These are phyloP conservation scores for Macrotyloma uniflorum DNA, from an alignment of 306 rosid genomes.

Conservation along the genomic window DNA sequence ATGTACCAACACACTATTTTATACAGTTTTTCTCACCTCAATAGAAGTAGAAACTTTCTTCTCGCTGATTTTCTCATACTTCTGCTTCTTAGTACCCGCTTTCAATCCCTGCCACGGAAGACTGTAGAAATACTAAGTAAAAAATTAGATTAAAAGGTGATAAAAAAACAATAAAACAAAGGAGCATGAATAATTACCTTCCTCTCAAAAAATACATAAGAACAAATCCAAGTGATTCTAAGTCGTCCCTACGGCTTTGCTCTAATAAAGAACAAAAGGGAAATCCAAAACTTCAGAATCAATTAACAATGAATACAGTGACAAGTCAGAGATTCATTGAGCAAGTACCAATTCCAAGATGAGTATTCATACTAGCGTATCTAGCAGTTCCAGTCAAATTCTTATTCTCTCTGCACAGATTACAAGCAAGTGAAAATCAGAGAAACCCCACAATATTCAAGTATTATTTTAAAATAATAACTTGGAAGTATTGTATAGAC, in stretches of 20 bases:
- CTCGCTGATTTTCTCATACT: slow-evolving; percentile 97
- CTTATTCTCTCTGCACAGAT: slow-evolving; percentile 80
- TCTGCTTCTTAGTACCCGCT: slow-evolving; percentile 96
- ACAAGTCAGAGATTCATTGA: slow-evolving; percentile 32
- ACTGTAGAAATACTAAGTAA: slow-evolving; percentile 56
- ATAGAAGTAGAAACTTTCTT: slow-evolving; percentile 91
- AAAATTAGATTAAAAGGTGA: slow-evolving; percentile 19
- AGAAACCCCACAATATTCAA: slow-evolving; percentile 13
- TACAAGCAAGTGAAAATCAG: slow-evolving; percentile 36
- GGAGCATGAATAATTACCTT: slow-evolving; percentile 57
- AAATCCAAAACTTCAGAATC: slow-evolving; percentile 41
- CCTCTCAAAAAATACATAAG: slow-evolving; percentile 94
- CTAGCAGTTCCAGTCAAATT: slow-evolving; percentile 98
- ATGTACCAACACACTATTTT: slow-evolving; percentile 11
- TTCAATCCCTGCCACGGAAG: slow-evolving; percentile 99
- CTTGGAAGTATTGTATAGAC: not conserved
- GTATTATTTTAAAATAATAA: slow-evolving; percentile 6
- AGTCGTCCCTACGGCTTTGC: slow-evolving; percentile 98
- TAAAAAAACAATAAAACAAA: slow-evolving; percentile 8
- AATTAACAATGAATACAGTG: slow-evolving; percentile 22
- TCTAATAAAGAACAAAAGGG: slow-evolving; percentile 51
- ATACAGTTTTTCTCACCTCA: slow-evolving; percentile 61
- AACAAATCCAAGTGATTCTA: slow-evolving; percentile 96
- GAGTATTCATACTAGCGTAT: slow-evolving; percentile 98
- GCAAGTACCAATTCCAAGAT: slow-evolving; percentile 87